Evolutionary conservation across 208 protist species (phyloP), one percentile per base, ranked within the genome.

Genomic region (Crithidia mellificae): DNA sequence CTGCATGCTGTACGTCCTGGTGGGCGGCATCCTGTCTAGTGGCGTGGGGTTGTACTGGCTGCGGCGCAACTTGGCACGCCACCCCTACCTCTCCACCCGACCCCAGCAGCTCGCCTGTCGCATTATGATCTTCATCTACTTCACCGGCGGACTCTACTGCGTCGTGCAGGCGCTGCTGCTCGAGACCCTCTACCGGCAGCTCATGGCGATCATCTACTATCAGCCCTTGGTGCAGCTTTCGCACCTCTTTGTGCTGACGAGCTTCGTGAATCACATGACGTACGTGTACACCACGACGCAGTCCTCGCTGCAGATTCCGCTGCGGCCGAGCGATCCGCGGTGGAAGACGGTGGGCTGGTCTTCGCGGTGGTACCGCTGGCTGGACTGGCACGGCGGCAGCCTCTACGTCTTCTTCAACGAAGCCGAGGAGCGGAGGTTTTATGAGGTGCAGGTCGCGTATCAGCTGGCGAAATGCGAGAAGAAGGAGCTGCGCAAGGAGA

Each of bases 381-480:
- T 95, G 15, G 53, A 68, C 30, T 71, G 69, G 62, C 90, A 95
- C 70, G 90, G 90, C 47, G 90, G 90, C 12, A 88, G 80, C 51
- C 73, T 87, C 12, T 95, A 95, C 63, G 77, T 95, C 34, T 95
- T 95, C 77, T 67, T 80, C 56, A 92, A 72, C 57, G 84, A 92
- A 59, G 51, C 51, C 17, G 85, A 92, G 72, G 87, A 95, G 62
- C 49, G 82, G n/a, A 47, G 75, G 2, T 91, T 91, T 43, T 78
- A 80, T 20, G 80, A 57, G 49, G 51, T 94, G 34, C 88, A 94
- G 69, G 69, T 76, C 19, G 20, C 47, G 15, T 70, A 64, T 32
- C 70, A 70, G 44, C 62, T 69, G 4, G 54, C 34, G 11, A 76
- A 76, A 55, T 27, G 39, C 0, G 36, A 47, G n/a, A 24, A 25